These are phyloP conservation scores for Teratosphaeriaceae sp. DNA, from an alignment of 2,329 filamentous ascomycete genomes.

Conservation along the genomic window DNA sequence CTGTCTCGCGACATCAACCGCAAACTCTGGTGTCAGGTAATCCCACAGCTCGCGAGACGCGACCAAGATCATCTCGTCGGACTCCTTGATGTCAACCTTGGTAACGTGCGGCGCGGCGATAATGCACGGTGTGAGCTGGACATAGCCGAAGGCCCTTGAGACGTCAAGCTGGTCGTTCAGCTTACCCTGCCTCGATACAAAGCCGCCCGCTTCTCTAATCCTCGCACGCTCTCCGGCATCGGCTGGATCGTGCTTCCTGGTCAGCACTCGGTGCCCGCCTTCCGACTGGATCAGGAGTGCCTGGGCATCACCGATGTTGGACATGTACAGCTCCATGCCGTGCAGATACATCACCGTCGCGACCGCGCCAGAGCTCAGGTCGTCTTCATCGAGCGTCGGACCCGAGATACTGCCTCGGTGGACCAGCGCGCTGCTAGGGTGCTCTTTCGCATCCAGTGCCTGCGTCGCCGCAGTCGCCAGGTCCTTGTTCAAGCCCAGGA, in stretches of 20 bases:
- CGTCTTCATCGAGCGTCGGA: conserved; percentile 78
- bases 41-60: conserved; percentile 95
- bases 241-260: conserved; percentile 87
- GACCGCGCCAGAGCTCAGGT: conserved; percentile 82
- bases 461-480: conserved; percentile 78
- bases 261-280: conserved; percentile 74
- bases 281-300: conserved; percentile 92
- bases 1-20: conserved; percentile 83
- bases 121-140: conserved; percentile 84
- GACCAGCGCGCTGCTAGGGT: conserved; percentile 41
- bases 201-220: conserved; percentile 90
- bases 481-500: conserved; percentile 88
- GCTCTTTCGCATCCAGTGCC: conserved; percentile 66
- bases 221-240: conserved; percentile 76
- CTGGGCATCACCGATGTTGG: conserved; percentile 92
- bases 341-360: conserved; percentile 88
- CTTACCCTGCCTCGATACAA: conserved; percentile 89
- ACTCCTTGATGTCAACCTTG: conserved; percentile 71
- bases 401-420: conserved; percentile 67
- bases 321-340: conserved; percentile 84
- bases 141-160: conserved; percentile 90
- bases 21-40: conserved; percentile 79
- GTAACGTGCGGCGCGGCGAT: conserved; percentile 83
- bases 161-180: conserved; percentile 88
- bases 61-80: conserved; percentile 88